Conservation (phyloP, 768 basidiomycete genomes). For the Serendipita sp. region DNA sequence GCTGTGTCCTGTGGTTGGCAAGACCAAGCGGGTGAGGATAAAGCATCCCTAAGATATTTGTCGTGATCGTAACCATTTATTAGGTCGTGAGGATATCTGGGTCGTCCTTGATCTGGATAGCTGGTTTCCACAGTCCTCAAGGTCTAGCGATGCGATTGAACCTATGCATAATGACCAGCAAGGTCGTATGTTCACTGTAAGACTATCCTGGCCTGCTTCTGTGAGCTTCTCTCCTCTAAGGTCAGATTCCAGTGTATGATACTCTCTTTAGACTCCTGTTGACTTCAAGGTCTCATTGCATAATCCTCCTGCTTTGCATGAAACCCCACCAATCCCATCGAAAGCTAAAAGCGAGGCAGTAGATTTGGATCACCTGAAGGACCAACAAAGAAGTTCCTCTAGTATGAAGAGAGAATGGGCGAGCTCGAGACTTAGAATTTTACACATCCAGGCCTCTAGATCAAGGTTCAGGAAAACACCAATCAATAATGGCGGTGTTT, state of each 20-base stretch:
- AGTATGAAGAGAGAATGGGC: background rate
- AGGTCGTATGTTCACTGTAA: background rate
- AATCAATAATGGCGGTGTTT: background rate
- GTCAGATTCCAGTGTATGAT: background rate
- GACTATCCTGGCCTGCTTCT: background rate
- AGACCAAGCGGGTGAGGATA: background rate
- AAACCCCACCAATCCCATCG: background rate
- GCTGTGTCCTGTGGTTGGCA: too few relatives aligned
- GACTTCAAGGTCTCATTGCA: background rate
- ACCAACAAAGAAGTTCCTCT: background rate
- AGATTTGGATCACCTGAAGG: background rate
- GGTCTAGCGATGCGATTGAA: background rate
- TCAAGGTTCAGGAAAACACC: background rate
- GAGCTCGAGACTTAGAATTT: background rate
- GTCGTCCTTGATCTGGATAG: background rate
- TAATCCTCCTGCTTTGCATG: background rate
- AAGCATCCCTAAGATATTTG: background rate
- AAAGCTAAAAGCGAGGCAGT: background rate
- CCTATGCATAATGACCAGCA: background rate
- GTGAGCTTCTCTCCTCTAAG: background rate
- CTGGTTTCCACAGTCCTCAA: background rate
- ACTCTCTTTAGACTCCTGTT: background rate
- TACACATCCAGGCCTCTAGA: background rate
- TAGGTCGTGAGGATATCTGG: background rate
- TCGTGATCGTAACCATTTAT: background rate